Percentiles rank a stretch among this genome's conserved stretches.
These are phyloP conservation scores for Fusarium temperatum DNA, from an alignment of 2,329 filamentous ascomycete species.

Conservation along the genomic window DNA sequence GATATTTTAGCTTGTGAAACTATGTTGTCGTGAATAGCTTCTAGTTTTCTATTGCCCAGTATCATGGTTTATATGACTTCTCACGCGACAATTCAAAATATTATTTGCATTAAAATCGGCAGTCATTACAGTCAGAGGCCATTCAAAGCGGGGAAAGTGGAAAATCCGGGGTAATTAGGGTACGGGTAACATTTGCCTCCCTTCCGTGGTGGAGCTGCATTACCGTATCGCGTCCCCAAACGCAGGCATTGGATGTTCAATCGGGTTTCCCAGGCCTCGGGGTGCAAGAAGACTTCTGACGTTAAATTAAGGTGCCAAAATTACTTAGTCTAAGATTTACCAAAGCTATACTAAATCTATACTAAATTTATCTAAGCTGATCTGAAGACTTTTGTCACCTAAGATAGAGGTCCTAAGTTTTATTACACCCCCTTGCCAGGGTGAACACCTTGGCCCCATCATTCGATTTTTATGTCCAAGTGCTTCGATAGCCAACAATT, in stretches of 20 bases:
- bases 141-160: slow-evolving; percentile 30
- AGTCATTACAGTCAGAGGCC: slow-evolving; percentile 22
- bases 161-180: slow-evolving; percentile 45
- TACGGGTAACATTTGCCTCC: slow-evolving; percentile 31
- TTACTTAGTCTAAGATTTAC: no score
- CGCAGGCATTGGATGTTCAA: slow-evolving; percentile 1
- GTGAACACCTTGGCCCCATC: not conserved
- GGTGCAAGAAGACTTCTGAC: no score
- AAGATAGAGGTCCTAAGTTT: no score
- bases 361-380: no score
- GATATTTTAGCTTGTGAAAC: not conserved
- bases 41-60: not conserved
- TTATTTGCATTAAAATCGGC: slow-evolving; percentile 21
- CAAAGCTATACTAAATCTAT: no score
- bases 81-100: slow-evolving; percentile 19
- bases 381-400: no score
- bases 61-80: not conserved
- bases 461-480: slow-evolving; percentile 26
- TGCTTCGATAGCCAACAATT: slow-evolving; percentile 21
- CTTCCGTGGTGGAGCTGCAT: slow-evolving; percentile 35
- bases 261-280: slow-evolving; percentile 22
- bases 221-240: not conserved
- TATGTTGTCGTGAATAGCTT: not conserved
- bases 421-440: no score
- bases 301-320: no score